Base-by-base conservation (phyloP, 2,329 filamentous ascomycete genomes). In the Fusarium sarcochroum region DNA sequence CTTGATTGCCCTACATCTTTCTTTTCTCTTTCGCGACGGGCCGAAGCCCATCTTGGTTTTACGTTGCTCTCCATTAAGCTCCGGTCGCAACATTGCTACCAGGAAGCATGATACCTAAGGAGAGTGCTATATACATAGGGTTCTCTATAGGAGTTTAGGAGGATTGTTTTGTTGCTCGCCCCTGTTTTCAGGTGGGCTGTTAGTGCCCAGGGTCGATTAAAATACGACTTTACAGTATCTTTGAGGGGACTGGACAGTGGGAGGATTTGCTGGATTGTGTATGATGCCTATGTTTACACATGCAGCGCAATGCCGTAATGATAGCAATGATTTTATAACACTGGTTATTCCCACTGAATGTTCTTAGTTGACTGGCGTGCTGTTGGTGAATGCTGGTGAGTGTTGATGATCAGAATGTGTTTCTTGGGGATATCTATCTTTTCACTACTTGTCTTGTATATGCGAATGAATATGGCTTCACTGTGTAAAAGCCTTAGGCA, bases 231-330 rank as follows among this genome's bases (percentile, higher is more conserved):
- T 41, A 30, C 27, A 30, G 27, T 30, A 52, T 56, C 44, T 27
- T 54, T 18, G 44, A 59, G 41, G 57, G 38, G 56, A 63, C 57
- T 58, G 48, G 63, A 51, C 61, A 58, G 48, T 56, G 53, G 55
- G 41, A 47, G 41, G 52, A 30, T 38, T 52, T 38, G 57, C 57
- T 58, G 51, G 50, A 46, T 51, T 65, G 66, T 73, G 66, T 71
- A 69, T 66, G 57, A 68, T 58, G 59, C 45, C 58, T 67, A 63
- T 61, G 69, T 75, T 68, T 74, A 63, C 60, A 68, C 63, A 66
- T 57, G 65, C 68, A 54, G 55, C 66, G 70, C 56, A 57, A 76
- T 68, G 73, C 55, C 63, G 69, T 74, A 73, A 78, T 72, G 76
- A 77, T 57, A 74, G 70, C 70, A 75, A 77, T 68, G 71, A 76